Percentiles rank a stretch among this genome's conserved stretches.
These are phyloP conservation scores for Naganishia friedmannii DNA, from an alignment of 768 basidiomycete genomes.

Conservation along the genomic window DNA sequence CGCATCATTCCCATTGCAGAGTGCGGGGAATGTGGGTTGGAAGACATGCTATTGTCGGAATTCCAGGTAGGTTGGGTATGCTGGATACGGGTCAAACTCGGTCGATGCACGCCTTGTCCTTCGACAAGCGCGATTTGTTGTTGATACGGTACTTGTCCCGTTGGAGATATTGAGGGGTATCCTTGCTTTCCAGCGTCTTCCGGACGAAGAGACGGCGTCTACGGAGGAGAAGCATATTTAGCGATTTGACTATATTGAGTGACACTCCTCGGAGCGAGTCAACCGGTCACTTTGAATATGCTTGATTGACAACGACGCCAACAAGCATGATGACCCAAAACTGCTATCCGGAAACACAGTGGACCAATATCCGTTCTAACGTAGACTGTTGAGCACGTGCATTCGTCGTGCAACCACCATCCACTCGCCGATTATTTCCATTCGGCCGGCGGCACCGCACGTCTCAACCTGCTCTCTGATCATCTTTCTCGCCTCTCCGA, in stretches of 20 bases:
- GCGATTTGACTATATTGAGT: neutral
- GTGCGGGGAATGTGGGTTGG: neutral
- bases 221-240: neutral
- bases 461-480: neutral
- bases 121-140: constrained; percentile 4
- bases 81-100: neutral
- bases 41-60: neutral
- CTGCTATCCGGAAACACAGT: neutral
- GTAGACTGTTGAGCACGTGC: too few relatives aligned
- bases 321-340: neutral
- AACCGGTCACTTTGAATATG: neutral
- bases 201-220: constrained; percentile 20
- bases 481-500: neutral
- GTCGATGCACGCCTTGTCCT: constrained; percentile 1
- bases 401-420: neutral
- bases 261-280: neutral
- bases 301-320: neutral
- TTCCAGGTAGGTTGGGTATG: neutral
- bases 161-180: constrained; percentile 14
- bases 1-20: constrained; percentile 1
- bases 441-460: too few relatives aligned
- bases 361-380: too few relatives aligned
- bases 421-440: neutral
- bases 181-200: constrained; percentile 1
- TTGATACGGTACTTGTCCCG: constrained; percentile 7